A percentile compares a stretch with the other conserved stretches of the same genome.
Evolutionary conservation across 805 yeast genomes (phyloP).

Genomic region (Candida taoyuanica): DNA sequence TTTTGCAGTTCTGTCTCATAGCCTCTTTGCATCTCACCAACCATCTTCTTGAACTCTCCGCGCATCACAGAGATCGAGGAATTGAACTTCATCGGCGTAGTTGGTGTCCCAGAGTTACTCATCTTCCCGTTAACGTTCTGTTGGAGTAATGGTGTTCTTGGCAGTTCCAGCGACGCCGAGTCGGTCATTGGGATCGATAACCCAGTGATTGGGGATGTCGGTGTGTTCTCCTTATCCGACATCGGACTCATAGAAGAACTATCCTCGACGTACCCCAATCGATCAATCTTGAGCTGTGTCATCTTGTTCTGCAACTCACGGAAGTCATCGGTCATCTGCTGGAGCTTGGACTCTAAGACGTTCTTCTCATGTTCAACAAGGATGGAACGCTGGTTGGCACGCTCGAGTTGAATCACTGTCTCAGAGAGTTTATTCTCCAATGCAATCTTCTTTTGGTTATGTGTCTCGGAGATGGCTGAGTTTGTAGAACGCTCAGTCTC

Average conservation of each 20-base stretch:
- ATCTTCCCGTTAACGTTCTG: conserved; percentile 22
- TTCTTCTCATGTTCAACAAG: conserved; percentile 34
- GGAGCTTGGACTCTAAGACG: conserved; percentile 28
- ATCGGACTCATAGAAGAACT: conserved; percentile 8
- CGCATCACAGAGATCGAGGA: conserved; percentile 52
- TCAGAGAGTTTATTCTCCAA: conserved; percentile 49
- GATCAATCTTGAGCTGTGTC: conserved; percentile 33
- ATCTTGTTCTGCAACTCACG: conserved; percentile 41
- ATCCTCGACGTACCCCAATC: conserved; percentile 19
- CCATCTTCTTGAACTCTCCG: conserved; percentile 63
- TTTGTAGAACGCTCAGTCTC: conserved; percentile 61
- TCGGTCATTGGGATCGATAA: conserved; percentile 14
- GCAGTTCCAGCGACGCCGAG: conserved; percentile 11
- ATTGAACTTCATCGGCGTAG: conserved; percentile 27
- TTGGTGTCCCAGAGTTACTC: conserved; percentile 9
- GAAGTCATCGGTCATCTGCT: conserved; percentile 37
- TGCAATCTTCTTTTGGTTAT: conserved; percentile 44
- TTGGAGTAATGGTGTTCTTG: not conserved
- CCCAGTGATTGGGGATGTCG: conserved; percentile 26
- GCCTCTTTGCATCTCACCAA: conserved; percentile 54
- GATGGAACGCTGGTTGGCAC: conserved; percentile 32
- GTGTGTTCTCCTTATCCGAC: conserved; percentile 20
- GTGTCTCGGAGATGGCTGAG: conserved; percentile 45
- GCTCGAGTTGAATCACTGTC: conserved; percentile 33
- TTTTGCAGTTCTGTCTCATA: conserved; percentile 54